Conservation (phyloP, 2,329 filamentous ascomycete species). For the Mollisiaceae sp. region DNA sequence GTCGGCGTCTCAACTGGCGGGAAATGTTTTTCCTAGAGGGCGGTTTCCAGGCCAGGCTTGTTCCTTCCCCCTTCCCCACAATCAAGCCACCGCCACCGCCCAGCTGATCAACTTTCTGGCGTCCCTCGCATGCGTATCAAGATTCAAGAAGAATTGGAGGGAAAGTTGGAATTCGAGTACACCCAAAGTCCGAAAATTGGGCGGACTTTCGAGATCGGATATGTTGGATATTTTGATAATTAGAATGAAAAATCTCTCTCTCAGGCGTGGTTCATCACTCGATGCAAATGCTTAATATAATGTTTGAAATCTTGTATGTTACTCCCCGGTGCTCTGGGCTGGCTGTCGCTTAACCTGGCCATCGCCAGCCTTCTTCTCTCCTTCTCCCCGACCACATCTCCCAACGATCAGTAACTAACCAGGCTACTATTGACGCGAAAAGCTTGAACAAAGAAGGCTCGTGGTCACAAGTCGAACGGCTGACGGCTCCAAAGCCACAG, state of each 20-base stretch:
- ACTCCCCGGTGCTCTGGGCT: too few relatives aligned
- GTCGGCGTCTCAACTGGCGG: neutral
- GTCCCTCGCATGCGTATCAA: too few relatives aligned
- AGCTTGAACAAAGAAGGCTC: neutral
- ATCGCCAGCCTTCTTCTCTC: conserved; percentile 8
- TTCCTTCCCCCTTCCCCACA: neutral
- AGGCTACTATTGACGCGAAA: neutral
- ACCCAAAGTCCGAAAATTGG: too few relatives aligned
- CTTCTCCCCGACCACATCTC: neutral
- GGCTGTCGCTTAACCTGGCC: too few relatives aligned
- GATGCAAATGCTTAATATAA: too few relatives aligned
- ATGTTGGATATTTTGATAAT: too few relatives aligned
- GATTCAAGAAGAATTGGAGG: too few relatives aligned
- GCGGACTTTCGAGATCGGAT: too few relatives aligned
- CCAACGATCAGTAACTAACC: neutral
- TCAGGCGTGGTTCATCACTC: too few relatives aligned
- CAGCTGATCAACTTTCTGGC: neutral
- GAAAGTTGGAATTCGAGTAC: too few relatives aligned
- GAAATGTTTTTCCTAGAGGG: neutral
- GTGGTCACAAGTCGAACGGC: neutral
- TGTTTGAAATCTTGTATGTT: too few relatives aligned
- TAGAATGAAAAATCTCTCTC: too few relatives aligned
- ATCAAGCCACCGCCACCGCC: neutral
- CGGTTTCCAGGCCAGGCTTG: neutral
- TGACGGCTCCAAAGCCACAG: conserved; percentile 1